Evolutionary conservation across 495 filamentous ascomycete species (phyloP), one percentile per base, ranked within the genome.

Genomic region (Hypoxylon trugodes): DNA sequence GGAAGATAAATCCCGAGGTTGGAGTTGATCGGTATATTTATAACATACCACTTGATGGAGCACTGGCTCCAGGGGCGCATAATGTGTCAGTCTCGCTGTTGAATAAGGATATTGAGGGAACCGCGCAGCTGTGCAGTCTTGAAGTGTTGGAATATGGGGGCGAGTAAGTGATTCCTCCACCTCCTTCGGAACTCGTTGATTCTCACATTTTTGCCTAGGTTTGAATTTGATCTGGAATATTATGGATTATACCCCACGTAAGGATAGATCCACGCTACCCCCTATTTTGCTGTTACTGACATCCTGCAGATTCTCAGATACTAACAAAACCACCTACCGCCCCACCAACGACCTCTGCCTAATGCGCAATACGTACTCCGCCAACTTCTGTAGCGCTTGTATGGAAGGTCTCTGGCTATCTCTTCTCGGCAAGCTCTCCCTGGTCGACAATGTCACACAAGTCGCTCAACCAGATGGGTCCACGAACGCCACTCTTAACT

Each of bases 11-110:
- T 37, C 55, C 64, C 0, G 68, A 41, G 3, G 48, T 70, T 5
- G 68, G 68, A 9, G 59, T 64, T 1, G 68, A 70, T 26, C 64
- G 68, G 16, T 70, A 58, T 15, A 70, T 70, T 16, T 70, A 70
- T 30, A 65, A 70, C 19, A 64, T 70, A 25, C 57, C 68, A 26
- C 57, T 64, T 6, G 30, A 61, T 36, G 51, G 46, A 15, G 45
- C 64, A 1, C 51, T 70, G 6, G 9, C 50, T 10, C 55, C 68
- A 0, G 68, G 68, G 4, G 64, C 48, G 6, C 68, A 70, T 19
- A 51, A 68, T 21, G 15, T 70, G 2, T 32, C 36, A 8, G 46
- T 70, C 28, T 68, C 68, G 26, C 36, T 70, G 18, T 7, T 64
- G 37, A 70, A 70, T 16, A 35, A 51, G 12, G 51, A 61, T 13